phyloP scores from a whole-genome alignment of 257 asterid genomes.

The Gynochthodes officinalis region DNA sequence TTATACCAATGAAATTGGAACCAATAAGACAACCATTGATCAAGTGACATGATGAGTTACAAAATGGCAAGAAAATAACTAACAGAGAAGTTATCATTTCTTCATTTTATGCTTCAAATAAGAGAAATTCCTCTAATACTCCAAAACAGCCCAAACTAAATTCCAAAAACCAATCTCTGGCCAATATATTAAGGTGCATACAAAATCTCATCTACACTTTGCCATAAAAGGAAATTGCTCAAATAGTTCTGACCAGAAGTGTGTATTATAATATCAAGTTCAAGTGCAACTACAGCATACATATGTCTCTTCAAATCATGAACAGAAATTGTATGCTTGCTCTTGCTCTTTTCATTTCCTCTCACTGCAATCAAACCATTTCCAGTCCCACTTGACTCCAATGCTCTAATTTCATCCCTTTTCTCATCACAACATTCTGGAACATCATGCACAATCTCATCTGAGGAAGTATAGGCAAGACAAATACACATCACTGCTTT shows the following conservation, averaged over 20 bases:
- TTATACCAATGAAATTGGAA: no score
- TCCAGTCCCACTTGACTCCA: slow-evolving; percentile 17
- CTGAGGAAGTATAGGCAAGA: no score
- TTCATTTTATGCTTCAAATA: no score
- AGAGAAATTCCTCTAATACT: no score
- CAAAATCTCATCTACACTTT: slow-evolving; percentile 50
- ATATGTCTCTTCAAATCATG: slow-evolving; percentile 50
- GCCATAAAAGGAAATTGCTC: no score
- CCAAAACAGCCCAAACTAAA: no score
- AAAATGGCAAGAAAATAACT: no score
- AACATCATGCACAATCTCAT: slow-evolving; percentile 49
- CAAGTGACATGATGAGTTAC: no score
- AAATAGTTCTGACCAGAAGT: slow-evolving; percentile 81
- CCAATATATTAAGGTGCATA: slow-evolving; percentile 68
- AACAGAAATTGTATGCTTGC: slow-evolving; percentile 24
- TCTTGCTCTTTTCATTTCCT: slow-evolving; percentile 21
- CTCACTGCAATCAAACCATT: slow-evolving; percentile 12
- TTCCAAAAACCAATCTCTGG: slow-evolving; percentile 78
- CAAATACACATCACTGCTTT: slow-evolving; percentile 48
- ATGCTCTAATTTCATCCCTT: slow-evolving; percentile 24
- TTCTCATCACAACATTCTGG: slow-evolving; percentile 47
- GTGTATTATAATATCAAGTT: slow-evolving; percentile 65
- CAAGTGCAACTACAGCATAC: slow-evolving; percentile 60
- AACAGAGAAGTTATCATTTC: no score
- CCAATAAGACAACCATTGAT: no score